phyloP scores from a whole-genome alignment of 2,329 filamentous ascomycete species.

The Colletotrichum nymphaeae region DNA sequence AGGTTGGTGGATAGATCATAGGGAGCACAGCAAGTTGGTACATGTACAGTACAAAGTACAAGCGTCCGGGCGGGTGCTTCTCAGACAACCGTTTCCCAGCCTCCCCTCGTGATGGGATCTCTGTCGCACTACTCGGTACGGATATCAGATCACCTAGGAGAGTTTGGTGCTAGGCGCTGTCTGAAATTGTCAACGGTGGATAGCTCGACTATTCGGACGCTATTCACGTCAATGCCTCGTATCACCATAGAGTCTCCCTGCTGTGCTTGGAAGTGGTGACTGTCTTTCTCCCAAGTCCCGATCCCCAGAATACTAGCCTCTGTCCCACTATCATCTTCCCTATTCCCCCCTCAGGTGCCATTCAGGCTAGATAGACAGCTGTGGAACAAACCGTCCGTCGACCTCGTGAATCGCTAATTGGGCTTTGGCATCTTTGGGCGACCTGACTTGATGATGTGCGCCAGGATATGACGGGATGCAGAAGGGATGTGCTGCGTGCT shows the following conservation, averaged over 20 bases:
- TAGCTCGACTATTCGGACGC: background rate
- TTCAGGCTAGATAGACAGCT: background rate
- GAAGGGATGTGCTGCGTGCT: background rate
- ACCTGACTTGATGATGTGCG: slow-evolving; percentile 17
- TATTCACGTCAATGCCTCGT: background rate
- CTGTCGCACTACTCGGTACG: slow-evolving; percentile 10
- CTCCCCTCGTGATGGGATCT: slow-evolving; percentile 15
- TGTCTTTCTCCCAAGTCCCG: background rate
- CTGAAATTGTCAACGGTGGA: background rate
- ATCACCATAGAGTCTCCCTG: background rate
- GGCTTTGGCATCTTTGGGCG: background rate
- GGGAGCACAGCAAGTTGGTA: background rate
- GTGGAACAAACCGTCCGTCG: background rate
- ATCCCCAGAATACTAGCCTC: background rate
- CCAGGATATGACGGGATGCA: slow-evolving; percentile 22
- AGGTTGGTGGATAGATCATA: background rate
- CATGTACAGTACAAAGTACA: background rate
- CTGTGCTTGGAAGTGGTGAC: background rate
- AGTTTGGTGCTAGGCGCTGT: background rate
- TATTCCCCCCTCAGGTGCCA: background rate
- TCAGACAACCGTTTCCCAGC: slow-evolving; percentile 30
- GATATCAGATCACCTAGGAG: slow-evolving; percentile 12
- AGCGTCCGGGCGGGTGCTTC: slow-evolving; percentile 22
- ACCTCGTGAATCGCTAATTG: background rate
- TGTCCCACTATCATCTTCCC: background rate